Percentiles rank a stretch among this genome's conserved stretches.
Evolutionary conservation across 2,329 filamentous ascomycete genomes (phyloP).

Genomic region (Fusarium sp.): DNA sequence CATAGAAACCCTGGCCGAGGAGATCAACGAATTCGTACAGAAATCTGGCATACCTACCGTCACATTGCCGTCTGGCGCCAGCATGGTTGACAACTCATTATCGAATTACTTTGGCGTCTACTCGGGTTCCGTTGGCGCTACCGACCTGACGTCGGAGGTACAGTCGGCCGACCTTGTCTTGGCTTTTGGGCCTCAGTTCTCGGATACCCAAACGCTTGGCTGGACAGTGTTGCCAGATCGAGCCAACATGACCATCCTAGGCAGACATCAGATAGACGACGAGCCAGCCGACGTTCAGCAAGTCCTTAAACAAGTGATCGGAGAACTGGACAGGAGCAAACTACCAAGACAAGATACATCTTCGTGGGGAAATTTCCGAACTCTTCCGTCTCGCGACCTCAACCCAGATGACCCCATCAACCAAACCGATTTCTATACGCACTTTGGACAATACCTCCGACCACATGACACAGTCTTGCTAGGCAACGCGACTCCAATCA

Average conservation of each 20-base stretch:
- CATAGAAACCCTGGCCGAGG: background rate
- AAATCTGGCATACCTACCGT: conserved; percentile 1
- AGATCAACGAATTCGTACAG: background rate
- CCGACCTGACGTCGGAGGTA: background rate
- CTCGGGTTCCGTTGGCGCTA: background rate
- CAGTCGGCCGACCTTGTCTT: conserved; percentile 21
- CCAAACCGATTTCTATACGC: conserved; percentile 18
- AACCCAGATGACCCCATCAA: background rate
- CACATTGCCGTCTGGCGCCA: background rate
- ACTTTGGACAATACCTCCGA: background rate
- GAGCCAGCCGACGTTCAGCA: background rate
- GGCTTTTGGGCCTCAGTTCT: conserved; percentile 23
- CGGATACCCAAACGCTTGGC: conserved; percentile 33
- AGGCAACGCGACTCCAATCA: conserved; percentile 24
- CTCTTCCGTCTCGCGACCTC: background rate
- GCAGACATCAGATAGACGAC: background rate
- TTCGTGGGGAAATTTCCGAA: conserved; percentile 10
- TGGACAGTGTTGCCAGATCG: conserved; percentile 5
- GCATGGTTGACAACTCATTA: conserved; percentile 11
- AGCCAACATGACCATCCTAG: background rate
- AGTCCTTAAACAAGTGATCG: background rate
- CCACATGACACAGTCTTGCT: conserved; percentile 4
- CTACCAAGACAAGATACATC: background rate
- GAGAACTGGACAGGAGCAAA: rapidly evolving
- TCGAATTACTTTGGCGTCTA: conserved; percentile 24